Evolutionary conservation across 2,329 filamentous ascomycete species (phyloP), one percentile per base, ranked within the genome.

Genomic region (Trichoderma afroharzianum): DNA sequence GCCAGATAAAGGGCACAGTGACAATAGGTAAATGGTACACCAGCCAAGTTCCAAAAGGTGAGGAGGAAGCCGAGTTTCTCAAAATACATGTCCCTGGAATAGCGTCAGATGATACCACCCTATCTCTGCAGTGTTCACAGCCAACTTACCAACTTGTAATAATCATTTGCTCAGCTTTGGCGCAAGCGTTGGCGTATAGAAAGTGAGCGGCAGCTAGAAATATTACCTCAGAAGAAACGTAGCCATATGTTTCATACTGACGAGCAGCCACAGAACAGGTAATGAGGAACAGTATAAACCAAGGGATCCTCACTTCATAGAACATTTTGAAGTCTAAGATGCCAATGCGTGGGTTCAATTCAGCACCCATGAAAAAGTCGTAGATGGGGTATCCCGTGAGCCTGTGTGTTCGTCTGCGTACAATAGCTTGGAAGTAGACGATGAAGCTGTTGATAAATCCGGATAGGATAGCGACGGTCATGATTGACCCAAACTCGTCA

Each of bases 11-110:
- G 90, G 62, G 93, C 95, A 87, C 93, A 96, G 85, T 97, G 94
- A 85, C 94, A 97, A 87, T 97, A 97, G 69, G 91, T 94, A 66
- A 97, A 87, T 14, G 94, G 94, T 28, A 97, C 94, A 75, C 94
- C 94, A 61, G 94, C 94, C 80, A 97, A 86, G 83, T 97, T 97
- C 94, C 94, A 97, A 88, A 97, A 97, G 81, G 96, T 97, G 75
- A 97, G 88, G 94, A 97, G 97, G 85, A 97, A 97, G 67, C 94
- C 94, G 89, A 93, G 95, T 84, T 97, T 97, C 86, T 97, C 94
- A 77, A 94, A 95, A 85, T 97, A 97, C 92, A 97, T 97, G 78
- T 97, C 94, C 92, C 80, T 53, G 21, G 47, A 14, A 12, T 80
- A 61, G 9, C 12, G 14, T 9, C 33, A 12, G 62, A 72, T 57